Percentiles rank a stretch among this genome's conserved stretches.
Evolutionary conservation across 345 rosid genomes (phyloP).

Genomic region (Hirschfeldia incana): DNA sequence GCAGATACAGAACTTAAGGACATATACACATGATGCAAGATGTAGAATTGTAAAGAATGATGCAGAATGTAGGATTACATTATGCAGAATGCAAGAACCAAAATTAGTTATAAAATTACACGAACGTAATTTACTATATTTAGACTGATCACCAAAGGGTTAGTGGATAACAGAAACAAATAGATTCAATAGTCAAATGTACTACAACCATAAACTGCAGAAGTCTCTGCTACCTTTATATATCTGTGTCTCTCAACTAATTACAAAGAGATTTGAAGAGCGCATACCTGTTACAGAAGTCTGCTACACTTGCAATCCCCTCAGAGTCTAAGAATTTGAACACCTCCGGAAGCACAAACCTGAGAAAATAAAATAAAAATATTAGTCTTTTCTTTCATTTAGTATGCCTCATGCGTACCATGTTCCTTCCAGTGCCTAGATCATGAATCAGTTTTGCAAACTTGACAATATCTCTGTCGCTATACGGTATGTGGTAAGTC

Average conservation of each 20-base stretch:
- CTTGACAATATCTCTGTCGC: too few relatives aligned
- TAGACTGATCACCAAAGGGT: not conserved
- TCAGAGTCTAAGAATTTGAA: not conserved
- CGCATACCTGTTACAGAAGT: not conserved
- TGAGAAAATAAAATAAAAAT: not conserved
- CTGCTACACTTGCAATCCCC: not conserved
- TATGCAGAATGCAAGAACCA: not conserved
- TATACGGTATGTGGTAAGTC: too few relatives aligned
- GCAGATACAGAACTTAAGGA: too few relatives aligned
- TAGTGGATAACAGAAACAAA: not conserved
- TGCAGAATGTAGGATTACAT: not conserved
- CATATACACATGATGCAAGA: too few relatives aligned
- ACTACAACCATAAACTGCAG: not conserved
- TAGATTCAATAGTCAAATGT: not conserved
- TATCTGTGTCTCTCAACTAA: not conserved
- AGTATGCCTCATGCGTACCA: not conserved
- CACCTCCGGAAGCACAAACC: not conserved
- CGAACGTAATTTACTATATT: not conserved
- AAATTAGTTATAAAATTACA: too few relatives aligned
- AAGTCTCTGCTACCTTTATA: not conserved
- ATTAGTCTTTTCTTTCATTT: not conserved
- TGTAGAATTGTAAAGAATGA: not conserved
- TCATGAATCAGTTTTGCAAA: not conserved
- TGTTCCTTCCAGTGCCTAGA: not conserved
- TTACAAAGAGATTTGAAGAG: too few relatives aligned